Conservation (phyloP, 2,329 filamentous ascomycete genomes). For the Diplodia mutila region DNA sequence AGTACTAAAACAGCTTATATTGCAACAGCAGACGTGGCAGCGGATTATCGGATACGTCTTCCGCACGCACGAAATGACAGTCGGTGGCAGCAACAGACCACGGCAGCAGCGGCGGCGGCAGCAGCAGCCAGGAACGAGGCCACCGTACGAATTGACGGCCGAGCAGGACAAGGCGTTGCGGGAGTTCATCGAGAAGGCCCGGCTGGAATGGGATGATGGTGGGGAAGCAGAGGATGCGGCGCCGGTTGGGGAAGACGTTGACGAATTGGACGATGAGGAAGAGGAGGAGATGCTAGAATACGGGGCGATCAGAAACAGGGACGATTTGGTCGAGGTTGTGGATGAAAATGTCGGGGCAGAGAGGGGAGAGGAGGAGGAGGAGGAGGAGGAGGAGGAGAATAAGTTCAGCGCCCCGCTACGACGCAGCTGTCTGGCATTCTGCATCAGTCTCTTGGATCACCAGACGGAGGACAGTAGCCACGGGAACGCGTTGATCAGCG, state of each 20-base stretch:
- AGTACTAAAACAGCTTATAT: too few relatives aligned
- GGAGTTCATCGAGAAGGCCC: neutral
- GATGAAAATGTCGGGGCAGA: too few relatives aligned
- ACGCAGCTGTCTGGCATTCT: neutral
- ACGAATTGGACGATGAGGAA: too few relatives aligned
- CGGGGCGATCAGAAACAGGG: too few relatives aligned
- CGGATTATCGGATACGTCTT: neutral
- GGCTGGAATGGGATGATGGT: neutral
- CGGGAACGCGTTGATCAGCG: constrained; percentile 26
- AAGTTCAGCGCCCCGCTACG: neutral
- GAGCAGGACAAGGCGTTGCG: neutral
- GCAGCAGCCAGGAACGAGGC: neutral
- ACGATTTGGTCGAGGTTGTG: too few relatives aligned
- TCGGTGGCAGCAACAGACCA: neutral
- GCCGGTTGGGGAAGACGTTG: neutral
- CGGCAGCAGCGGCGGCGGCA: neutral
- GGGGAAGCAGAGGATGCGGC: neutral
- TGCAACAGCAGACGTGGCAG: neutral
- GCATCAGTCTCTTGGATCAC: neutral
- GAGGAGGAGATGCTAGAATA: neutral
- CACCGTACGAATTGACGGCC: neutral
- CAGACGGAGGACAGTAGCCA: constrained; percentile 6
- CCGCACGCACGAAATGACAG: neutral
- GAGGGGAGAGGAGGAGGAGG: neutral
- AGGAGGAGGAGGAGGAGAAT: neutral